Base-by-base conservation (phyloP, 495 filamentous ascomycete species). In the Podospora appendiculata region DNA sequence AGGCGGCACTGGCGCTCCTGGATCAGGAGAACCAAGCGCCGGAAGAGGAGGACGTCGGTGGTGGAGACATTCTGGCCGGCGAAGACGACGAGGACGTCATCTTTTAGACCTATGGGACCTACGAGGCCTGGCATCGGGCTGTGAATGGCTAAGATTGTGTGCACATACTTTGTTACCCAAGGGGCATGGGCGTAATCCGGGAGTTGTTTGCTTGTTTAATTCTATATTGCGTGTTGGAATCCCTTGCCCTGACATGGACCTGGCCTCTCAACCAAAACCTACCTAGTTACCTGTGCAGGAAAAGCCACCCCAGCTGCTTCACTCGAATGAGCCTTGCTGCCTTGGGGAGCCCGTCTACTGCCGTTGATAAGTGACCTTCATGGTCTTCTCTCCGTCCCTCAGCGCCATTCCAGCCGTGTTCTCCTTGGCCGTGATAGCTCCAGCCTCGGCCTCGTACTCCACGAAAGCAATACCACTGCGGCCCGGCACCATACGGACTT, bases 381-480 rank as follows among this genome's bases (percentile, higher is more conserved):
- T 79, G 13, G 70, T 62, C 65, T 79, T 73, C 44, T 78, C 79
- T 34, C 81, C 78, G 14, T 85, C 80, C 45, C 87, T 91, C 57
- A 97, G 75, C 11, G 82, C 66, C 87, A 95, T 90, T n/a, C 89
- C 88, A 10, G 88, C 87, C 32, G 88, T 93, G 56, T 88, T 85
- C 78, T 97, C 92, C 79, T 97, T 99, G 34, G 93, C 93, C 47
- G 81, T 85, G 57, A 96, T 96, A 41, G 94, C 90, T 9, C 89
- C 90, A 12, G 83, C 74, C 75, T 96, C 87, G 54, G 77, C 81
- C 66, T 95, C 89, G 71, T 96, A 99, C 69, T 99, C 94, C 56
- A 96, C 89, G 66, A 97, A 97, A 2, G 89, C 92, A 71, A 99
- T 92, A 9, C 88, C 89, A 64, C 81, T 87, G 53, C 94, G 77